These are phyloP conservation scores for Termitomyces eurrhizus DNA, from an alignment of 768 basidiomycete genomes.

Conservation along the genomic window DNA sequence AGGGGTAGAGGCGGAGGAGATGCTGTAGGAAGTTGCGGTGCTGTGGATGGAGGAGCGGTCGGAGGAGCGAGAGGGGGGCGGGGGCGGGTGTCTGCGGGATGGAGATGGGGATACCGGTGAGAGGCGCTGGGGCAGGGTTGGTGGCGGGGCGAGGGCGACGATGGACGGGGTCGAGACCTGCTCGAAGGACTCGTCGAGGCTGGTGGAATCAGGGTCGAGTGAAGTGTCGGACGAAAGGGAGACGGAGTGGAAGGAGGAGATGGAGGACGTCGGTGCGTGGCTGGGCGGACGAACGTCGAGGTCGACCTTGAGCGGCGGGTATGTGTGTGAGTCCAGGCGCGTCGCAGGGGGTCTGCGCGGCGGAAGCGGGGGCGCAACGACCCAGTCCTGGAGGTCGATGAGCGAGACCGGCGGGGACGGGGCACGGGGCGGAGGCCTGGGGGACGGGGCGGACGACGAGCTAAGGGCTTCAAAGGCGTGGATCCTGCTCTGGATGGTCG, in stretches of 20 bases:
- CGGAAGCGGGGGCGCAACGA: conserved; percentile 62
- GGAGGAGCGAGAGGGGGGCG: conserved; percentile 46
- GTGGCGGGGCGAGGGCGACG: conserved; percentile 45
- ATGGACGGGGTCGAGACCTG: conserved; percentile 55
- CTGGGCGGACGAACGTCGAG: conserved; percentile 32
- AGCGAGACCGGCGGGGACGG: conserved; percentile 58
- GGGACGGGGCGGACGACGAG: conserved; percentile 36
- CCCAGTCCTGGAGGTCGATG: conserved; percentile 73
- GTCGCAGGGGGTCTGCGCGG: conserved; percentile 58
- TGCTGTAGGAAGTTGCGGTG: conserved; percentile 23
- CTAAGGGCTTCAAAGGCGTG: conserved; percentile 57
- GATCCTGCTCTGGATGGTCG: conserved; percentile 54
- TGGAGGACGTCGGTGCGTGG: conserved; percentile 64
- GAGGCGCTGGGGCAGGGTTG: conserved; percentile 47
- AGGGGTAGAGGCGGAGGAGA: conserved; percentile 21
- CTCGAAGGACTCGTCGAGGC: conserved; percentile 72
- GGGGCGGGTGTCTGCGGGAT: conserved; percentile 38
- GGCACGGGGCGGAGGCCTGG: conserved; percentile 28
- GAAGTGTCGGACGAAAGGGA: conserved; percentile 68
- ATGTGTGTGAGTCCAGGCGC: conserved; percentile 44
- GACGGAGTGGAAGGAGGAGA: conserved; percentile 82
- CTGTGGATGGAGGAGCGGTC: conserved; percentile 65
- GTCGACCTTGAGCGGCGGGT: conserved; percentile 44
- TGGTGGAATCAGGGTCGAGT: conserved; percentile 36
- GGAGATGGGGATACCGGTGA: conserved; percentile 18